Base-by-base conservation (phyloP, 352 stramenopile species). In the Globisporangium takayamanum region DNA sequence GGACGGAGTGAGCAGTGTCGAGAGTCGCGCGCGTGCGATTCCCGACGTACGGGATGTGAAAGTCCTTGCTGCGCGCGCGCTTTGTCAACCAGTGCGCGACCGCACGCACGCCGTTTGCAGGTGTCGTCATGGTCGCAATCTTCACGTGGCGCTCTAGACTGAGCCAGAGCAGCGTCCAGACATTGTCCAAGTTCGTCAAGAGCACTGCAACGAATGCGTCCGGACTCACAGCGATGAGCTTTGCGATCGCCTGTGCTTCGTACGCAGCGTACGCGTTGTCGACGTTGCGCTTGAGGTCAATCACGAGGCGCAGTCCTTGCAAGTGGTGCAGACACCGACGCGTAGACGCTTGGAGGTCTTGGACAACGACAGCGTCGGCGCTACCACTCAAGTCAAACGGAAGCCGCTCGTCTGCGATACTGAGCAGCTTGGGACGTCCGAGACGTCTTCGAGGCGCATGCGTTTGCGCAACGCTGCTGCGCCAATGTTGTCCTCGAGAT, bases 1-100 rank as follows among this genome's bases (percentile, higher is more conserved):
- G 33, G 10, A 6, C 33, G 3, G 33, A 39, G 33, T 8, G 33
- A 39, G 33, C 33, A 39, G 33, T 12, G 33, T 12, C 60, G 71
- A 73, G 44, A 5, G 15, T 49, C 44, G 44, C 44, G 44, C 44
- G 44, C 44, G 18, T 25, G 18, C 20, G 14, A 8, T 49, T 49
- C 18, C 18, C 44, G 7, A 49, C 44, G 44, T 25, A n/a, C 44
- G 44, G 44, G 18, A 49, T 2, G 44, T 49, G 44, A n/a, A 49
- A 22, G n/a, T 25, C 7, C 20, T 18, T 47, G 7, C 20, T 18
- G 15, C 5, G 5, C 44, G 18, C 44, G 44, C n/a, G n/a, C n/a
- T 37, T 37, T 2, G 44, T 26, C 44, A 49, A 16, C 18, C 18
- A 16, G 44, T 26, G 8, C 44, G 4, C 7, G 10, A 49, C 2